A percentile compares a stretch with the other conserved stretches of the same genome.
phyloP scores from a whole-genome alignment of 148 eudicot genomes.

The Arbutus unedo region DNA sequence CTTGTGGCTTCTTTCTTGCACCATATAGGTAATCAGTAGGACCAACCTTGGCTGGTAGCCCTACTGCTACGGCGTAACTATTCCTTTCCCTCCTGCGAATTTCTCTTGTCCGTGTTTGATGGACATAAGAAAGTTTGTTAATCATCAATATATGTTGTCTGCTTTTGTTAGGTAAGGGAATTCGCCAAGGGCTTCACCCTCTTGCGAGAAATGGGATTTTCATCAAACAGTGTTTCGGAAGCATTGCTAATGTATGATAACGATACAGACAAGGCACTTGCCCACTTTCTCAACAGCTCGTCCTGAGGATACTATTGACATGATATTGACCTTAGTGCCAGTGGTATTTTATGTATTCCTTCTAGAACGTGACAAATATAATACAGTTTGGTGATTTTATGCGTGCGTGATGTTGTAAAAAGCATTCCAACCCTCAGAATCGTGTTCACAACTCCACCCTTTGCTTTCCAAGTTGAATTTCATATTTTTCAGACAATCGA shows the following conservation, averaged over 20 bases:
- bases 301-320: constrained; percentile 30
- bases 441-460: neutral
- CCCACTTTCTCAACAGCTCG: constrained; percentile 62
- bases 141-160: neutral
- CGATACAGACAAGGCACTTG: constrained; percentile 81
- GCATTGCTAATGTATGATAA: constrained; percentile 81
- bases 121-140: neutral
- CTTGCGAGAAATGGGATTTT: constrained; percentile 90
- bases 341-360: neutral
- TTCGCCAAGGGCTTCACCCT: constrained; percentile 65
- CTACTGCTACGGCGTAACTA: neutral
- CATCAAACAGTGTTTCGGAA: constrained; percentile 72
- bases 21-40: neutral
- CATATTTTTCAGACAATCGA: neutral
- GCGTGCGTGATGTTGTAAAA: neutral
- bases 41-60: neutral
- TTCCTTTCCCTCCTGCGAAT: neutral
- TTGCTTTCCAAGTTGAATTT: constrained; percentile 1
- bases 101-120: neutral
- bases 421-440: neutral
- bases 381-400: constrained; percentile 3
- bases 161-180: constrained; percentile 57
- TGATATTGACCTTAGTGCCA: neutral
- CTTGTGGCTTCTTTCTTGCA: neutral
- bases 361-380: neutral